These are phyloP conservation scores for Trichomonascaceae sp. DNA, from an alignment of 1,139 yeast species.

Conservation along the genomic window DNA sequence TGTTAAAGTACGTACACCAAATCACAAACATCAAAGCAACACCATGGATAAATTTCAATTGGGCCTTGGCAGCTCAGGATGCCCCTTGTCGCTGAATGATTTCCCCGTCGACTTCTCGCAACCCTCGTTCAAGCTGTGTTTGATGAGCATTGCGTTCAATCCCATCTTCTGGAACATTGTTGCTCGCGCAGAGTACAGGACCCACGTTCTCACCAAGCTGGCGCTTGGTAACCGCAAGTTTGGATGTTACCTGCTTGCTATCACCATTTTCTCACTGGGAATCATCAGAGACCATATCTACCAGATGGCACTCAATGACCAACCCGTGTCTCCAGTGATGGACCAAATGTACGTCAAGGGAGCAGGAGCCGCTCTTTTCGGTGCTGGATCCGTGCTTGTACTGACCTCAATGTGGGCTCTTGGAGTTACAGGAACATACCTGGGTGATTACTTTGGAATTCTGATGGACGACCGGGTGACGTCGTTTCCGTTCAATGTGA, in stretches of 20 bases:
- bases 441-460: conserved; percentile 96
- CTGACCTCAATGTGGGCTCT: conserved; percentile 80
- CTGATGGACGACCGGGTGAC: conserved; percentile 83
- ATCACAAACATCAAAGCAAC: too few relatives aligned
- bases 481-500: conserved; percentile 85
- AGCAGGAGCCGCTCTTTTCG: conserved; percentile 38
- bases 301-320: conserved; percentile 50
- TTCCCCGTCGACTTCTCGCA: too few relatives aligned
- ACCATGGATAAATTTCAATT: too few relatives aligned
- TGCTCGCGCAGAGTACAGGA: conserved; percentile 74
- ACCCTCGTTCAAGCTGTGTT: too few relatives aligned
- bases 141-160: conserved; percentile 60
- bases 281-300: conserved; percentile 68
- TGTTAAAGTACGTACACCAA: too few relatives aligned
- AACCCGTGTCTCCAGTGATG: conserved; percentile 27
- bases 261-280: conserved; percentile 74
- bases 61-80: too few relatives aligned
- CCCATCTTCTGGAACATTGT: conserved; percentile 93
- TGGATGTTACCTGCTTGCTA: conserved; percentile 79
- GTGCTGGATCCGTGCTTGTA: conserved; percentile 67
- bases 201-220: conserved; percentile 59
- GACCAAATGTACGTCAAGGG: conserved; percentile 29
- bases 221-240: conserved; percentile 50
- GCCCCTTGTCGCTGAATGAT: too few relatives aligned
- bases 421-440: conserved; percentile 91